phyloP scores from a whole-genome alignment of 139 green algal genomes.

The Picocystis salinarum region DNA sequence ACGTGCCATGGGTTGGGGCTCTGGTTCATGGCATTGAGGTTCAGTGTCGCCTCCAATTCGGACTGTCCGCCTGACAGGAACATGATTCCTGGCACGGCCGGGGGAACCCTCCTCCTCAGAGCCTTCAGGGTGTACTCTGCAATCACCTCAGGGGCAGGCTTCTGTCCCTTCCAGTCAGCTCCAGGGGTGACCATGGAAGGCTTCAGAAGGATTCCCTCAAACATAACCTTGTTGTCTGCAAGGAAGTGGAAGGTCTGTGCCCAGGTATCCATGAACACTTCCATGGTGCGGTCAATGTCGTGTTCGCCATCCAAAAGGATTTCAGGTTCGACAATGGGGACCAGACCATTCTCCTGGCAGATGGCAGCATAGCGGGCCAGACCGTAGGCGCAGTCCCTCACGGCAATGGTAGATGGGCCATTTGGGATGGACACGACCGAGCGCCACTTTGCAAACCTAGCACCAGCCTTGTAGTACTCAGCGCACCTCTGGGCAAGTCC shows the following conservation, averaged over 20 bases:
- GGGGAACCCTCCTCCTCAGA: constrained; percentile 85
- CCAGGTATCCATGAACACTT: constrained; percentile 68
- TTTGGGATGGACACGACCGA: constrained; percentile 76
- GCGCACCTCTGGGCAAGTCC: constrained; percentile 69
- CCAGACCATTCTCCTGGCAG: constrained; percentile 71
- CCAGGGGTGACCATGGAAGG: constrained; percentile 97
- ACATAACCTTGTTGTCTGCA: constrained; percentile 86
- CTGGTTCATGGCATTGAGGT: constrained; percentile 99
- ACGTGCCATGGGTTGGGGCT: constrained; percentile 98
- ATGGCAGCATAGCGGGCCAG: constrained; percentile 95
- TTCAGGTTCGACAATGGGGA: constrained; percentile 98
- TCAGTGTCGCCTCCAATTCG: constrained; percentile 95
- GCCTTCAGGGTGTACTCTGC: constrained; percentile 86
- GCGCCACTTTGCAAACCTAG: constrained; percentile 95
- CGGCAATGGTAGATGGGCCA: constrained; percentile 49
- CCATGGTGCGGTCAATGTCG: constrained; percentile 59
- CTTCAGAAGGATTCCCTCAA: constrained; percentile 99
- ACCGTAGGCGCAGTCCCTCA: constrained; percentile 83
- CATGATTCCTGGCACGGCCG: constrained; percentile 98
- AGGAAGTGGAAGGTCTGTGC: constrained; percentile 97
- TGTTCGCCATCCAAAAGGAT: constrained; percentile 88
- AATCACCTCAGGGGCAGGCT: constrained; percentile 57
- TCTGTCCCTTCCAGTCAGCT: constrained; percentile 57
- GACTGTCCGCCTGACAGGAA: constrained; percentile 98
- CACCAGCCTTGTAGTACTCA: constrained; percentile 96